Percentiles rank a stretch among this genome's conserved stretches.
Conservation (phyloP, 2,329 filamentous ascomycete genomes). For the Paecilomyces sp. region DNA sequence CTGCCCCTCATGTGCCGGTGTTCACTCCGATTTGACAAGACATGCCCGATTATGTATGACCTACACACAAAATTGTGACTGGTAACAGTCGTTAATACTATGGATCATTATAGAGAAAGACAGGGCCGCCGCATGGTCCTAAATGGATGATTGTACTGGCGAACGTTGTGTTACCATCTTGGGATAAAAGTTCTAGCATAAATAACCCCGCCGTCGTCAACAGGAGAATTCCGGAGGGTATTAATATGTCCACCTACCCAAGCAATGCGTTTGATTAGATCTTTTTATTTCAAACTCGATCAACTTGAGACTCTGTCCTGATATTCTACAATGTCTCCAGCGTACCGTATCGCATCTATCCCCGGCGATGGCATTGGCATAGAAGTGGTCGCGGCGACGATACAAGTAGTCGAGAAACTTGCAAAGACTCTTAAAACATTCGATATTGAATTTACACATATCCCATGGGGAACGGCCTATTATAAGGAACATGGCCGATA, state of each 20-base stretch:
- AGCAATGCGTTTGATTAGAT: too few species aligned
- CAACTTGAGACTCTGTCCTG: background rate
- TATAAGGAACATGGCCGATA: conserved; percentile 61
- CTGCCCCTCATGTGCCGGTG: background rate
- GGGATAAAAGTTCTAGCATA: background rate
- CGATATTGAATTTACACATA: conserved; percentile 38
- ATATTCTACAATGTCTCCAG: background rate
- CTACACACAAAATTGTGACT: background rate
- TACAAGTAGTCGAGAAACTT: conserved; percentile 41
- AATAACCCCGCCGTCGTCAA: background rate
- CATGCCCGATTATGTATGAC: background rate
- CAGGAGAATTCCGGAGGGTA: background rate
- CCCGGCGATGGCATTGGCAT: conserved; percentile 58
- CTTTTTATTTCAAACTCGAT: background rate
- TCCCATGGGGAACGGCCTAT: conserved; percentile 22
- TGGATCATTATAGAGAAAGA: background rate
- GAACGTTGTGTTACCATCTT: background rate
- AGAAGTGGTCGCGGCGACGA: conserved; percentile 54
- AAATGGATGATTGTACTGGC: background rate
- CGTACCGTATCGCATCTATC: conserved; percentile 52
- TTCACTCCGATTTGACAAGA: background rate
- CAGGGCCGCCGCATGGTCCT: background rate
- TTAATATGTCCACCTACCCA: background rate
- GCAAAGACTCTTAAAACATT: conserved; percentile 39
- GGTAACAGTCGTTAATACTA: background rate